These are phyloP conservation scores for Ophiostoma triangulosporum DNA, from an alignment of 2,329 filamentous ascomycete genomes.

Conservation along the genomic window DNA sequence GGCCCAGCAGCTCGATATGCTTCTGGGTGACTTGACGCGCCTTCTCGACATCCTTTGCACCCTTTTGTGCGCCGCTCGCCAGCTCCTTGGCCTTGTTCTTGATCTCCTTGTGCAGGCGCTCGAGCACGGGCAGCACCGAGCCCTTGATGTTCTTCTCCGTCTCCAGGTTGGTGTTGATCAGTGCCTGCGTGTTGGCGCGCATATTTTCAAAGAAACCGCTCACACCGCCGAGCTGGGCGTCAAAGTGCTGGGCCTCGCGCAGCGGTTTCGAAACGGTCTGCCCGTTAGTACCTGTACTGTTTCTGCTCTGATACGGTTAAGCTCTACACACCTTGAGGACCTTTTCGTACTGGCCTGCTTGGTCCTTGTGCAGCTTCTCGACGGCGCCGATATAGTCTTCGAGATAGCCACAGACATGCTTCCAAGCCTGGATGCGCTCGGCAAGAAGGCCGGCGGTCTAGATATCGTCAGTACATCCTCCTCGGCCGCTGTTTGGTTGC, in stretches of 20 bases:
- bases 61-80: slow-evolving; percentile 63
- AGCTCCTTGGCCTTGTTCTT: slow-evolving; percentile 94
- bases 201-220: slow-evolving; percentile 90
- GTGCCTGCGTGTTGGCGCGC: slow-evolving; percentile 78
- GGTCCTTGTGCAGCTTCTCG: slow-evolving; percentile 71
- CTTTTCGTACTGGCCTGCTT: slow-evolving; percentile 92
- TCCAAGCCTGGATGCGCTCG: slow-evolving; percentile 88
- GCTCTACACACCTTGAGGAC: slow-evolving; percentile 59
- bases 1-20: slow-evolving; percentile 85
- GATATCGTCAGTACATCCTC: neutral
- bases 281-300: no score
- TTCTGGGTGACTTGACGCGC: slow-evolving; percentile 77
- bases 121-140: slow-evolving; percentile 74
- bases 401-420: slow-evolving; percentile 80
- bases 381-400: slow-evolving; percentile 80
- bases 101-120: slow-evolving; percentile 87
- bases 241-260: slow-evolving; percentile 85
- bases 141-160: slow-evolving; percentile 84
- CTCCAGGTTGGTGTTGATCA: slow-evolving; percentile 80
- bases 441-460: slow-evolving; percentile 69
- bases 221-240: slow-evolving; percentile 75
- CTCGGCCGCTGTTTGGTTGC: no score
- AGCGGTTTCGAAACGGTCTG: slow-evolving; percentile 75
- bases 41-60: slow-evolving; percentile 84
- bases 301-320: no score